Percentiles rank a stretch among this genome's conserved stretches.
Evolutionary conservation across 1,284 basidiomycete genomes (phyloP).

Genomic region (Pseudozyma pruni): DNA sequence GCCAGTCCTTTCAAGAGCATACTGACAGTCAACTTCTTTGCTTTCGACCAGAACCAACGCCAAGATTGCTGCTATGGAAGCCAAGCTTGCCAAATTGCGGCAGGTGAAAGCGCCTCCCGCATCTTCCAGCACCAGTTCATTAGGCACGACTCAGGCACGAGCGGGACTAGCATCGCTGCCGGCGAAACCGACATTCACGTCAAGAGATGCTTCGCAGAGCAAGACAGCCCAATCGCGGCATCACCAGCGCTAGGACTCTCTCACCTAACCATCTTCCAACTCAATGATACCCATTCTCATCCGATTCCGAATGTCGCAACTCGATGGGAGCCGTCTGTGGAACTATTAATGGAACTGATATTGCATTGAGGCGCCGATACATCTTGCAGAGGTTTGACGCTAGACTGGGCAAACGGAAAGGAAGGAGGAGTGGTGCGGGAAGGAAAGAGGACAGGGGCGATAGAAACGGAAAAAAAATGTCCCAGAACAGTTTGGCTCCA

Average conservation of each 20-base stretch:
- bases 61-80: constrained; percentile 95
- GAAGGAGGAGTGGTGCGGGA: not conserved
- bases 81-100: constrained; percentile 74
- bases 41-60: constrained; percentile 73
- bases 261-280: not conserved
- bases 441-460: not conserved
- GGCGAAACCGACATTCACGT: constrained; percentile 19
- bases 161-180: constrained; percentile 17
- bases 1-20: not conserved
- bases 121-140: not conserved
- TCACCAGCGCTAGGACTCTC: constrained; percentile 2
- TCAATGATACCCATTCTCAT: constrained; percentile 16
- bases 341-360: too few relatives aligned
- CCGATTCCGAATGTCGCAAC: too few relatives aligned
- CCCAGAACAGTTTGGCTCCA: constrained; percentile 54
- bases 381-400: too few relatives aligned
- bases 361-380: too few relatives aligned
- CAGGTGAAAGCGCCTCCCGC: constrained; percentile 12
- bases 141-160: not conserved
- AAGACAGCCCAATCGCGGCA: not conserved
- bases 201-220: not conserved
- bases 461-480: constrained; percentile 28
- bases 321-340: too few relatives aligned
- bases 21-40: not conserved
- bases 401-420: not conserved